These are phyloP conservation scores for Elsinoe ampelina DNA, from an alignment of 2,329 filamentous ascomycete genomes.

Conservation along the genomic window DNA sequence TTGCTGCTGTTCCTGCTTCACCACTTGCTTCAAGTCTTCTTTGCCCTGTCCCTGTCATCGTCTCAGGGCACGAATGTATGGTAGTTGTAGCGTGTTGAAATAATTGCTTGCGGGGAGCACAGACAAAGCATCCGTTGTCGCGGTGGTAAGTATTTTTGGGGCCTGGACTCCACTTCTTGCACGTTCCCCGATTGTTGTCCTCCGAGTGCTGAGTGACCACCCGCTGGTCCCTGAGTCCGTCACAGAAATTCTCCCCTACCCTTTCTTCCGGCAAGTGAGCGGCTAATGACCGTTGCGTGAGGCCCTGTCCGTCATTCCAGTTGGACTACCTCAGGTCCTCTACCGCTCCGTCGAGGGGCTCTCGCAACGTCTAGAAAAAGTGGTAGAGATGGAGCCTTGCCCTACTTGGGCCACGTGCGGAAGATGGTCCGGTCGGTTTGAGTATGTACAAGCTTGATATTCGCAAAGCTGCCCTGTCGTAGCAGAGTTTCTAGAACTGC, in stretches of 20 bases:
- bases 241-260: background rate
- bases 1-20: background rate
- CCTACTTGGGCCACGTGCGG: background rate
- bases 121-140: background rate
- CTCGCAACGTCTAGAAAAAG: background rate
- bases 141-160: background rate
- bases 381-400: background rate
- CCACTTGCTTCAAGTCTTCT: background rate
- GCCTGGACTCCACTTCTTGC: background rate
- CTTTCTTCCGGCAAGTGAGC: background rate
- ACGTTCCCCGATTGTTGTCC: background rate
- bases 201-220: background rate
- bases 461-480: background rate
- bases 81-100: background rate
- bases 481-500: background rate
- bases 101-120: background rate
- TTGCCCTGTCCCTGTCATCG: background rate
- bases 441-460: background rate
- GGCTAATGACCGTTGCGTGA: conserved; percentile 6
- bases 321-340: background rate
- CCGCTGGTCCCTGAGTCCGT: background rate
- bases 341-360: background rate
- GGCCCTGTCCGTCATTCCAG: background rate
- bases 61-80: background rate
- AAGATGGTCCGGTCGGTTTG: background rate